Evolutionary conservation across 2,329 filamentous ascomycete genomes (phyloP).

Genomic region (Calcarisporium arbuscula): DNA sequence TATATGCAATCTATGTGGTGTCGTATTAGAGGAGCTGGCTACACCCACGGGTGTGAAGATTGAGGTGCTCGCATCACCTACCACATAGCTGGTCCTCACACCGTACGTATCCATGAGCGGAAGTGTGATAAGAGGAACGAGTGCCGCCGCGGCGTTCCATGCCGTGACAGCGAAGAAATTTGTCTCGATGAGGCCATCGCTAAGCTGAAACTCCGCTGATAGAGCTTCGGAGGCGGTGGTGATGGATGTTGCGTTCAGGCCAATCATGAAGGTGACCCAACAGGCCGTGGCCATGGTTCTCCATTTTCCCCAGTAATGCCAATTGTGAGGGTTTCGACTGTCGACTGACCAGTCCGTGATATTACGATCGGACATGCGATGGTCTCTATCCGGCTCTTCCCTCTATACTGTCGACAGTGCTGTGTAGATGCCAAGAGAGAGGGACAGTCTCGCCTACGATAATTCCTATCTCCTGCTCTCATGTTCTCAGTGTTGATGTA

Average conservation of each 20-base stretch:
- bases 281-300: constrained; percentile 6
- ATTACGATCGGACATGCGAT: not conserved
- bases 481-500: too few species aligned
- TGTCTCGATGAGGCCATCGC: constrained; percentile 2
- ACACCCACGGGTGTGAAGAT: not conserved
- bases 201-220: constrained; percentile 5
- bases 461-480: too few species aligned
- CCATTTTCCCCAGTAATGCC: constrained; percentile 8
- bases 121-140: constrained; percentile 7
- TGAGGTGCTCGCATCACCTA: not conserved
- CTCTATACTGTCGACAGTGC: too few species aligned
- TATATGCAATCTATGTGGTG: constrained; percentile 5
- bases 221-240: constrained; percentile 7
- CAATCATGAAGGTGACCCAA: constrained; percentile 7
- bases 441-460: too few species aligned
- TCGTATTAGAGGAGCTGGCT: too few species aligned
- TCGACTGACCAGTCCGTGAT: constrained; percentile 4
- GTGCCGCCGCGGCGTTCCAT: constrained; percentile 9
- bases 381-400: too few species aligned
- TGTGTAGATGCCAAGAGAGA: too few species aligned
- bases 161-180: constrained; percentile 10
- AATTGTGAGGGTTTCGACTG: constrained; percentile 7
- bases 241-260: constrained; percentile 10
- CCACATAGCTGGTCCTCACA: constrained; percentile 8
- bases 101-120: constrained; percentile 12